Evolutionary conservation across 2,329 filamentous ascomycete genomes (phyloP), one percentile per base, ranked within the genome.

Genomic region (Phialocephala subalpina): DNA sequence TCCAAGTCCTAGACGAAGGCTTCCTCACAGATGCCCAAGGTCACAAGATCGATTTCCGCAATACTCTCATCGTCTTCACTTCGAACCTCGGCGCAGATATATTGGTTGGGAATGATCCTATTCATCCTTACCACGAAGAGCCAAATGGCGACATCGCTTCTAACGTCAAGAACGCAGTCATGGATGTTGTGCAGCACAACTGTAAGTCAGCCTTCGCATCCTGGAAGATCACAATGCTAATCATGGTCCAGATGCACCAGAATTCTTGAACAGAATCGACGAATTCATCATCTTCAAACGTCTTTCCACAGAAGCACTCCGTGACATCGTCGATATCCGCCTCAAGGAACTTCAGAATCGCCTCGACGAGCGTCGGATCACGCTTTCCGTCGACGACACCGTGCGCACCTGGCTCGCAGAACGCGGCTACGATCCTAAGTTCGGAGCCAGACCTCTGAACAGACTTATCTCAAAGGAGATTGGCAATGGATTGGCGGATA

Each of bases 271-370:
- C 81, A 88, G 96, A 22, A 93, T 98, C 69, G 95, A 98, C 79
- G 95, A 97, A 67, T 97, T 98, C 81, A 97, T 98, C 77, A 83
- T 98, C 75, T 98, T 98, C 84, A 95, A 94, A 80, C 88, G 95
- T 9, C 86, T 98, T 1, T 92, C 93, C 0, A 86, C 85, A 35
- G 82, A 85, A 20, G 94, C 95, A 18, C 85, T 98, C 64, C 86
- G 93, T 35, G 94, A 97, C 75, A 98, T 98, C 70, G 94, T 97
- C 58, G 93, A 98, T 75, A 97, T 98, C 69, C 88, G 96, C 36
- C 84, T 98, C 57, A 87, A 85, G 67, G 96, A 98, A 80, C 83
- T 98, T 8, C 94, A 97, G 78, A 81, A 82, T 60, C 88, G 94
- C 47, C 87, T 98, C 1, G 90, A 96, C 69, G 94, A 97, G 74